Base-by-base conservation (phyloP, 352 stramenopile species). In the Phytopythium ostracodes region DNA sequence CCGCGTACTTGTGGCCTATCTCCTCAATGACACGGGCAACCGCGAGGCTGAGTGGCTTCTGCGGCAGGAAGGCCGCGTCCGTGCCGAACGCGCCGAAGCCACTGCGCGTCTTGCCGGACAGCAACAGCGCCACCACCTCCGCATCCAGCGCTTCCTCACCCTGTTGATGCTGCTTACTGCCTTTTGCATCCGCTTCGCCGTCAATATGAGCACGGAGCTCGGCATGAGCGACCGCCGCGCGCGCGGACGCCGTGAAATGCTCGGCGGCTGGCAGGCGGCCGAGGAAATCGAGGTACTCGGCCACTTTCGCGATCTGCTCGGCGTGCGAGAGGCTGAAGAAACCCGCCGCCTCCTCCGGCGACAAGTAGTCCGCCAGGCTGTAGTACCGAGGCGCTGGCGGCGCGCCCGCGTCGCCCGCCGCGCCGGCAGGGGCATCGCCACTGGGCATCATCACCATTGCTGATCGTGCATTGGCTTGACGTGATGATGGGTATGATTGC, bases 11-110 rank as follows among this genome's bases (percentile, higher is more conserved):
- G 60, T 94, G 85, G 12, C 71, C 71, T 35, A 94, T 91, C 42
- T 70, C 59, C 44, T 87, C 70, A 11, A 91, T 65, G 12, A 63
- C 57, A 33, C 64, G 65, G 1, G 83, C 85, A 20, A 92, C 85
- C 14, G 72, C 71, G 33, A 94, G 65, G 56, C 80, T 90, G 49
- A 94, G 68, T 57, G 68, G 52, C 46, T 79, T 87, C 63, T 94
- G 85, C 4, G 75, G 70, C 24, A 94, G 63, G 63, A 83, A 92
- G 0, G 71, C 75, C 15, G 61, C 50, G 20, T 86, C 79, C 2
- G 85, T 89, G 20, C 81, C 81, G 46, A 84, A 88, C 17, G 80
- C 85, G 10, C 85, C 85, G 50, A 94, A 94, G 0, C 85, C 85
- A 47, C 83, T 92, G 46, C 78, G 74, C 3, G 83, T 86, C 1